Base-by-base conservation (phyloP, 129 eudicot genomes). In the Silybum marianum region DNA sequence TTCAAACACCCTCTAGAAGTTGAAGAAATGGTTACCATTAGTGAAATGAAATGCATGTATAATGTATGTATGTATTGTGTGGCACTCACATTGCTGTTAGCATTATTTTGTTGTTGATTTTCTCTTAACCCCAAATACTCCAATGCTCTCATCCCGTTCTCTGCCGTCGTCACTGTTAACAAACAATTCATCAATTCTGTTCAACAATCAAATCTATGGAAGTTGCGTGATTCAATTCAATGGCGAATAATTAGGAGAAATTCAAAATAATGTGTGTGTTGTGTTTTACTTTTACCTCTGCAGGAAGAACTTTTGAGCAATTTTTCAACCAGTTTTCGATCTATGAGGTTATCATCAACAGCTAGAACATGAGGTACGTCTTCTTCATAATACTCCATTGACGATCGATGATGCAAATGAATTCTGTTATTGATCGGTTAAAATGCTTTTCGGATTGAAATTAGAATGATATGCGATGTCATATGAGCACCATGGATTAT, bases 281-380 rank as follows among this genome's bases (percentile, higher is more conserved):
- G 30, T 26, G 30, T 26, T 1, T 26, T n/a, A n/a, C n/a, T n/a
- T 40, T 9, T 93, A 93, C 97, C 98, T 91, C 73, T 88, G 76
- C 88, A 93, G 69, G 95, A 93, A 74, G 93, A 91, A 23, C 26
- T 85, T 67, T 84, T 90, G 84, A 93, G 97, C 87, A 93, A 80
- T 69, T 83, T 90, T 32, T 91, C 97, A 7, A 91, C 92, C 48
- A 93, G 90, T 84, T 81, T 90, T 32, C 98, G 90, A 77, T 93
- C 98, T 21, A 93, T 76, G 60, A 91, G 75, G 75, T 85, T 93
- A 73, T 93, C 98, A 84, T 93, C 98, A 78, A 93, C 97, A 1
- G 97, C 98, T 13, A 93, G 85, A 40, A 93, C 97, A 78, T 93
- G 95, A 62, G 86, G 89, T 76, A 78, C 62, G 36, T 86, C 87